Conservation (phyloP, 306 rosid genomes). For the Casuarina cunninghamiana region DNA sequence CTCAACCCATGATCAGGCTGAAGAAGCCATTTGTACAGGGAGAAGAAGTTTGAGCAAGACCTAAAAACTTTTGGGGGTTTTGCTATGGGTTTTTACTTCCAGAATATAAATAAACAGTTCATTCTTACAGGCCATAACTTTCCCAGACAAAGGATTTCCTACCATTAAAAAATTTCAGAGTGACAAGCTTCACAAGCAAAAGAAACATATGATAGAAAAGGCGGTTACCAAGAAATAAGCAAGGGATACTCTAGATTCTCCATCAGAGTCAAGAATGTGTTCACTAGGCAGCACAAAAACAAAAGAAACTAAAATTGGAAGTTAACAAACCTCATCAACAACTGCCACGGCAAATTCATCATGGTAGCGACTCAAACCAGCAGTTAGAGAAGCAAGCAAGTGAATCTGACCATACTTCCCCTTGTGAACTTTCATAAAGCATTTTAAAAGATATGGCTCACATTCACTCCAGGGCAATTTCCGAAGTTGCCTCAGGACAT, state of each 20-base stretch:
- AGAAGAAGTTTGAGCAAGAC: neutral
- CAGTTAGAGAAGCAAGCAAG: conserved; percentile 91
- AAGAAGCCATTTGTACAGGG: neutral
- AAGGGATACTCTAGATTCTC: neutral
- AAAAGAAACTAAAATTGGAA: conserved; percentile 18
- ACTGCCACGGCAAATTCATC: conserved; percentile 94
- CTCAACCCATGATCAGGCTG: neutral
- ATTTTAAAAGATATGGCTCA: conserved; percentile 83
- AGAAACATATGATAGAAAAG: neutral
- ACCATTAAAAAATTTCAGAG: neutral
- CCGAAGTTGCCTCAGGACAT: conserved; percentile 96
- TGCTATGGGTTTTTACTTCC: neutral
- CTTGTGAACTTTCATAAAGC: conserved; percentile 95
- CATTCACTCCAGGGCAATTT: conserved; percentile 97
- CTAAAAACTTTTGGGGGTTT: neutral
- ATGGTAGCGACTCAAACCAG: conserved; percentile 97
- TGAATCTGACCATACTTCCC: conserved; percentile 99
- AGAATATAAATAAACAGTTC: neutral
- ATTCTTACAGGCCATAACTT: neutral
- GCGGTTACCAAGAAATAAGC: neutral
- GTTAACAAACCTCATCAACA: conserved; percentile 81
- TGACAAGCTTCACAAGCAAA: neutral
- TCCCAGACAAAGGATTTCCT: neutral
- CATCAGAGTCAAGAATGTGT: conserved; percentile 29
- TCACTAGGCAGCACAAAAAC: conserved; percentile 14